phyloP scores from a whole-genome alignment of 352 stramenopile species.

The Phytophthora melonis region DNA sequence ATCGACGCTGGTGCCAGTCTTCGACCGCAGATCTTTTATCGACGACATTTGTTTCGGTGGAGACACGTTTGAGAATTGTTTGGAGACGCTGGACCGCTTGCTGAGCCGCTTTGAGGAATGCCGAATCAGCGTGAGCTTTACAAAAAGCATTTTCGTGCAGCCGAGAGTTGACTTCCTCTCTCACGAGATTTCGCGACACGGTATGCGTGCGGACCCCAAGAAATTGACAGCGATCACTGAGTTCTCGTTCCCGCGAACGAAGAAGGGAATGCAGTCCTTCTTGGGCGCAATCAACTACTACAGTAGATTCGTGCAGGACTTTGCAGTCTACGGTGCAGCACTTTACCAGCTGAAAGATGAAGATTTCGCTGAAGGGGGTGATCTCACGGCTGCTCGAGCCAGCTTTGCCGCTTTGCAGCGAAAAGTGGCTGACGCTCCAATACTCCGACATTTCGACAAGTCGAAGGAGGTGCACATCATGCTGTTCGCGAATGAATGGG shows the following conservation, averaged over 20 bases:
- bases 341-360: constrained; percentile 31
- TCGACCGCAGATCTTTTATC: constrained; percentile 5
- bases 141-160: constrained; percentile 29
- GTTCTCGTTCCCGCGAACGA: constrained; percentile 17
- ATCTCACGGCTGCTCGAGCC: background rate
- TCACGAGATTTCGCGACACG: constrained; percentile 12
- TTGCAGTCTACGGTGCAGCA: constrained; percentile 13
- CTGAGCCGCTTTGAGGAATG: constrained; percentile 26
- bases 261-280: constrained; percentile 36
- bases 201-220: constrained; percentile 18
- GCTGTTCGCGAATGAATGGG: background rate
- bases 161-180: constrained; percentile 26
- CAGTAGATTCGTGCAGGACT: constrained; percentile 38
- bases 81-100: constrained; percentile 4
- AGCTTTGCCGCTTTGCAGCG: background rate
- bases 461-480: background rate
- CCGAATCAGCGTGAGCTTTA: constrained; percentile 35
- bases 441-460: background rate
- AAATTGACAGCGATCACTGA: constrained; percentile 9
- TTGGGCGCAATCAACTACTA: constrained; percentile 38
- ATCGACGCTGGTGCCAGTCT: background rate
- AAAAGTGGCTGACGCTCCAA: background rate
- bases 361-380: background rate
- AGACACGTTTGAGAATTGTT: constrained; percentile 7
- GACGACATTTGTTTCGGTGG: too few relatives aligned